Evolutionary conservation across 305 asterid genomes (phyloP).

Genomic region (Fraxinus nigra): DNA sequence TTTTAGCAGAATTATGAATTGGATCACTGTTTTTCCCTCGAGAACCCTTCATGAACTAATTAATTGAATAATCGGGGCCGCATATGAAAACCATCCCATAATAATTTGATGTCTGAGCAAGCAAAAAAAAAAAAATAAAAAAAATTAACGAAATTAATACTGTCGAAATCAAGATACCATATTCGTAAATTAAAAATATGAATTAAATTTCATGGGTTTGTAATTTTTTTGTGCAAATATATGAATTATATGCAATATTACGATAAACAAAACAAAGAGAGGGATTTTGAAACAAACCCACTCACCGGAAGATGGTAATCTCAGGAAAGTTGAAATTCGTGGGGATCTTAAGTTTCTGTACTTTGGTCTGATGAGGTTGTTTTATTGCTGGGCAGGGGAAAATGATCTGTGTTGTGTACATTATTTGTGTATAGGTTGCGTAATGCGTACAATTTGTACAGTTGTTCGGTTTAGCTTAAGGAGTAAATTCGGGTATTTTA

Average conservation of each 20-base stretch:
- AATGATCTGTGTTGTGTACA: neutral
- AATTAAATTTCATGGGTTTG: neutral
- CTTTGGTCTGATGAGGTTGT: neutral
- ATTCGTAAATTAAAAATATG: neutral
- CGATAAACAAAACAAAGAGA: no score
- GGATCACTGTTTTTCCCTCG: constrained; percentile 31
- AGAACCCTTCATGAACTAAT: constrained; percentile 68
- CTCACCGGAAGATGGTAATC: neutral
- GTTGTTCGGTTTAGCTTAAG: neutral
- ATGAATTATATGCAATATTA: neutral
- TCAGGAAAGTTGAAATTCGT: neutral
- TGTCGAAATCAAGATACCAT: neutral
- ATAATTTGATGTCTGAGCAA: constrained; percentile 28
- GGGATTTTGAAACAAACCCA: neutral
- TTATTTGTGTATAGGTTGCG: neutral
- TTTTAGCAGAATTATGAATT: constrained; percentile 27
- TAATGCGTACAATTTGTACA: neutral
- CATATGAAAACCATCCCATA: constrained; percentile 23
- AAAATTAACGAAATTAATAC: neutral
- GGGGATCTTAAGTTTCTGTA: neutral
- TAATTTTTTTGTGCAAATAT: neutral
- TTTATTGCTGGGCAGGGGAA: neutral
- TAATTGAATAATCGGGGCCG: constrained; percentile 28
- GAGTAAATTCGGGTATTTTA: no score
- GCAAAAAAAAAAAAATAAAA: neutral